A percentile compares a stretch with the other conserved stretches of the same genome.
Conservation (phyloP, 352 stramenopile species). For the Phytophthora niederhauseri region DNA sequence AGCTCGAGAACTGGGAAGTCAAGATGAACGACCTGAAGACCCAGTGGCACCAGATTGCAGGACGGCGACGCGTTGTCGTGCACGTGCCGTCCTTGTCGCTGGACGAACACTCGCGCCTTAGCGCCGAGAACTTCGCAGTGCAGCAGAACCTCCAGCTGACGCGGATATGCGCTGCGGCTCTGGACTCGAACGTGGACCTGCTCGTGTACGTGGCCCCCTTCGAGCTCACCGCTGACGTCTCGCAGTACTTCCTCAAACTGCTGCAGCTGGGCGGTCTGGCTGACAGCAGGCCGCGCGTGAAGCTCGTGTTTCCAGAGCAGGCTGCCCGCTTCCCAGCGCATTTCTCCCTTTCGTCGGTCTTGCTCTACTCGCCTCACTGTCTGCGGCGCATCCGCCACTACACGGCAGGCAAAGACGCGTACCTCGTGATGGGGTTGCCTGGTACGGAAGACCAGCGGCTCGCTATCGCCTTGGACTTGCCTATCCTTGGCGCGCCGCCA, state of each 20-base stretch:
- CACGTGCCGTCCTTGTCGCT: constrained; percentile 86
- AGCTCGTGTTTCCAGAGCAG: constrained; percentile 87
- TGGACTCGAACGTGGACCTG: constrained; percentile 82
- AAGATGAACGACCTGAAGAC: constrained; percentile 54
- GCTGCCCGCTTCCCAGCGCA: constrained; percentile 77
- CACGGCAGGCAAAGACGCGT: constrained; percentile 65
- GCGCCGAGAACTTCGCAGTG: constrained; percentile 69
- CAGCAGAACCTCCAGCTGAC: constrained; percentile 87
- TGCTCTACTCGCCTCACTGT: constrained; percentile 88
- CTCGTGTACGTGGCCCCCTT: constrained; percentile 91
- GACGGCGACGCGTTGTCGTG: constrained; percentile 65
- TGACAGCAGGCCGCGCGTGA: constrained; percentile 69
- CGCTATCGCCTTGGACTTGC: constrained; percentile 74
- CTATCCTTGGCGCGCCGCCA: constrained; percentile 73
- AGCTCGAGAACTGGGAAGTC: constrained; percentile 48
- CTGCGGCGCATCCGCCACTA: constrained; percentile 69
- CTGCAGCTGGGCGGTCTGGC: constrained; percentile 76
- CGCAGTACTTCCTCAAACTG: constrained; percentile 87
- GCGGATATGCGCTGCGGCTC: constrained; percentile 63
- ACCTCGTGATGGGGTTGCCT: constrained; percentile 77
- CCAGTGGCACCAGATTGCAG: constrained; percentile 62
- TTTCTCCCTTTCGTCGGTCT: constrained; percentile 78
- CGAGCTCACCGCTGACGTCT: constrained; percentile 73
- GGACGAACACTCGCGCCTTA: constrained; percentile 68
- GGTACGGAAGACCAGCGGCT: constrained; percentile 84